phyloP scores from a whole-genome alignment of 768 basidiomycete species.

The Serendipita indica region DNA sequence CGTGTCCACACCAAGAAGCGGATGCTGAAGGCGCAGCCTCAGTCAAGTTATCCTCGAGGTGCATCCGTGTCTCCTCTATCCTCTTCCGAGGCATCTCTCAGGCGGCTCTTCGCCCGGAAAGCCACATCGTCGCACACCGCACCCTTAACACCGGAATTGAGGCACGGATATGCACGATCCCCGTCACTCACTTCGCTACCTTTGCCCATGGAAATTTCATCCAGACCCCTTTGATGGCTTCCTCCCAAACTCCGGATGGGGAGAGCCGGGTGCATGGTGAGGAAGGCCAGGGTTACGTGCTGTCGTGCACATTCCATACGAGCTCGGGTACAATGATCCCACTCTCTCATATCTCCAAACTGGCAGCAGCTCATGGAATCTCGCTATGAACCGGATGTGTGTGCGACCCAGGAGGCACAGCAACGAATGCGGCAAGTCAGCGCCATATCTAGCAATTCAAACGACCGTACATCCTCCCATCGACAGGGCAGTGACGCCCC shows the following conservation, averaged over 20 bases:
- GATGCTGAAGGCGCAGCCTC: conserved; percentile 55
- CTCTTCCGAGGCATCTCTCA: conserved; percentile 50
- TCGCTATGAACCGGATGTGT: conserved; percentile 75
- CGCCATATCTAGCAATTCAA: not conserved
- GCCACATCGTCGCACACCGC: conserved; percentile 1
- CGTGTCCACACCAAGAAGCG: conserved; percentile 38
- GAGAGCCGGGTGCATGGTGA: not conserved
- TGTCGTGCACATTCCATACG: not conserved
- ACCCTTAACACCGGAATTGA: too few relatives aligned
- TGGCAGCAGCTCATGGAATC: conserved; percentile 29
- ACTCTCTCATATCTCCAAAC: not conserved
- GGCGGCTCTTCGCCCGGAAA: conserved; percentile 12
- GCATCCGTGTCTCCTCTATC: conserved; percentile 28
- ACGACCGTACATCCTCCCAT: too few relatives aligned
- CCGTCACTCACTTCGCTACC: conserved; percentile 41
- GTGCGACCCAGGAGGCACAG: conserved; percentile 63
- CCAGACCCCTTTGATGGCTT: not conserved
- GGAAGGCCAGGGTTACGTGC: not conserved
- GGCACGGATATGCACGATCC: too few relatives aligned
- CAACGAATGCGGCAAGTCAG: not conserved
- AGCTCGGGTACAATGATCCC: not conserved
- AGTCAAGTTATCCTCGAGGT: conserved; percentile 28
- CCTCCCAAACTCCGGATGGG: too few relatives aligned
- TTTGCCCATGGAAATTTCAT: conserved; percentile 37
- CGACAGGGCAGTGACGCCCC: not conserved